Conservation (phyloP, 192 early-diverging fungal genomes). For the Piromyces finnis region DNA sequence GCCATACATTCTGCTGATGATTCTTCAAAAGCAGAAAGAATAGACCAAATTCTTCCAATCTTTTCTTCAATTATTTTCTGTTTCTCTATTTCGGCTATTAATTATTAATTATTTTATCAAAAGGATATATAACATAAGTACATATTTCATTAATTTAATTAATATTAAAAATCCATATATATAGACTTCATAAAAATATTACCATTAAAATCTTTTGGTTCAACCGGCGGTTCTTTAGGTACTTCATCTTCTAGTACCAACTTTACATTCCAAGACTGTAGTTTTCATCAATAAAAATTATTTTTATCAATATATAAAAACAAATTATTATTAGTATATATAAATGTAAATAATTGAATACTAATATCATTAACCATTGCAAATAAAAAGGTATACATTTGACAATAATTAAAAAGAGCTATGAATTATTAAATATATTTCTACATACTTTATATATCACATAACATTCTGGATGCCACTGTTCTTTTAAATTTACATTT, state of each 20-base stretch:
- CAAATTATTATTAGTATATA: no score
- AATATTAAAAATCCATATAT: no score
- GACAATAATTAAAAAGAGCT: no score
- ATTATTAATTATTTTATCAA: no score
- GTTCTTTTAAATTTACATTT: constrained; percentile 45
- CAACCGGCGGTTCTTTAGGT: background rate
- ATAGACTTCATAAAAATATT: background rate
- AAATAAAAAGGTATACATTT: no score
- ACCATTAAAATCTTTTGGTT: background rate
- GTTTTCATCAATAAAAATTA: no score
- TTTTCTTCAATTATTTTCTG: constrained; percentile 70
- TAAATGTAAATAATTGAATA: no score
- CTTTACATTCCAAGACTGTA: background rate
- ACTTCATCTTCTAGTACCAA: background rate
- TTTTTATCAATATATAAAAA: no score
- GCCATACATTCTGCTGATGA: constrained; percentile 87
- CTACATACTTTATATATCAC: constrained; percentile 86
- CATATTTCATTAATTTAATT: no score
- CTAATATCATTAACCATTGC: no score
- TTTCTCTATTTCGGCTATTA: constrained; percentile 1
- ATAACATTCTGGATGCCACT: constrained; percentile 99
- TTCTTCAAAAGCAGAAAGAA: constrained; percentile 91
- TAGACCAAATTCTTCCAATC: constrained; percentile 72
- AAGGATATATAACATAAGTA: no score
- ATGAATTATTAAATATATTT: no score